phyloP scores from a whole-genome alignment of 2,329 filamentous ascomycete species.

The Fusarium setosum region DNA sequence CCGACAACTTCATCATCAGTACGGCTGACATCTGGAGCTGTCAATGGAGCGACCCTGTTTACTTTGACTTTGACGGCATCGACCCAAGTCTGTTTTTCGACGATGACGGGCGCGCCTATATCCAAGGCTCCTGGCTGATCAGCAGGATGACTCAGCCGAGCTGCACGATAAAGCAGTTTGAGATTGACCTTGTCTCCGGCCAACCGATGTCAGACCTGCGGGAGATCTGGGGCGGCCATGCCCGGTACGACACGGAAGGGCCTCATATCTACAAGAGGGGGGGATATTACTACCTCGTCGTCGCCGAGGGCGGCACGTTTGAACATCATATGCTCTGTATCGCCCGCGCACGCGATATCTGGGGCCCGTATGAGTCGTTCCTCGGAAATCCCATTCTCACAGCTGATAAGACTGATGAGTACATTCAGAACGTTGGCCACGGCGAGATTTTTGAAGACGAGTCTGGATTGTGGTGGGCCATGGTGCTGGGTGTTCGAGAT shows the following conservation, averaged over 20 bases:
- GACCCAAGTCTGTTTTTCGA: constrained; percentile 25
- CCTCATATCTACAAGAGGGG: constrained; percentile 58
- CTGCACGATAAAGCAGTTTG: constrained; percentile 31
- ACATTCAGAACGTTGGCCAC: constrained; percentile 1
- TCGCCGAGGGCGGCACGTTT: not conserved
- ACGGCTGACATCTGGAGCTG: constrained; percentile 9
- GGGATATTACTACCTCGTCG: constrained; percentile 41
- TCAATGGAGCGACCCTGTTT: constrained; percentile 9
- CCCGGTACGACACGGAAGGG: not conserved
- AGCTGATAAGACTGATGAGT: not conserved
- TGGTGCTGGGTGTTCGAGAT: not conserved
- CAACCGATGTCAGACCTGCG: constrained; percentile 41
- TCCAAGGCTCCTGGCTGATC: constrained; percentile 41
- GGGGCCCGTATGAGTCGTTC: constrained; percentile 2
- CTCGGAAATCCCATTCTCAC: not conserved
- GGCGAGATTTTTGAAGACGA: not conserved
- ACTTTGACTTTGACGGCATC: constrained; percentile 43
- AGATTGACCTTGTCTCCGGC: constrained; percentile 50
- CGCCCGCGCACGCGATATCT: not conserved
- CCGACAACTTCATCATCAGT: constrained; percentile 7
- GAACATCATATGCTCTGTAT: not conserved
- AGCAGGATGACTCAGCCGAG: constrained; percentile 10
- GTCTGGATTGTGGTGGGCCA: not conserved
- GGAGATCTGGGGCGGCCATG: not conserved
- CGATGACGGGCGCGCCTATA: constrained; percentile 42